A percentile compares a stretch with the other conserved stretches of the same genome.
phyloP scores from a whole-genome alignment of 352 stramenopile species.

The Phytophthora gonapodyides region DNA sequence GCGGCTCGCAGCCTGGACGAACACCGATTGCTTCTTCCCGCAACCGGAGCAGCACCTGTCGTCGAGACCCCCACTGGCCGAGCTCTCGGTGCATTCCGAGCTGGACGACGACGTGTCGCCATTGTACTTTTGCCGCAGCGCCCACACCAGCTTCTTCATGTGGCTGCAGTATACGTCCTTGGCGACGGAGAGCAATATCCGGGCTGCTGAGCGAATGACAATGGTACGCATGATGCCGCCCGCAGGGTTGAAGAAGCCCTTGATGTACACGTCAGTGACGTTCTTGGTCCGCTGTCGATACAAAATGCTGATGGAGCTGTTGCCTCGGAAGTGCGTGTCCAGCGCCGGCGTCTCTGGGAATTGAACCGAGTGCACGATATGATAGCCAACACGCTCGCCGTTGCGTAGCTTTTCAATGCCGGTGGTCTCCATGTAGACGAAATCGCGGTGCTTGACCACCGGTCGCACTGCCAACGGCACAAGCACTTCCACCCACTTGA shows the following conservation, averaged over 20 bases:
- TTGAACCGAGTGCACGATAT: slow-evolving; percentile 48
- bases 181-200: slow-evolving; percentile 38
- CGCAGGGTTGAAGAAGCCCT: slow-evolving; percentile 45
- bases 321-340: slow-evolving; percentile 44
- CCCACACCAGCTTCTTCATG: slow-evolving; percentile 73
- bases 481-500: slow-evolving; percentile 62
- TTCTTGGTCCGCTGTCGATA: slow-evolving; percentile 55
- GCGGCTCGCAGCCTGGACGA: slow-evolving; percentile 27
- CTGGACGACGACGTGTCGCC: slow-evolving; percentile 14
- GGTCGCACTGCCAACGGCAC: slow-evolving; percentile 39
- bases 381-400: slow-evolving; percentile 49
- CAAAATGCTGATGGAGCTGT: slow-evolving; percentile 59
- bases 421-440: slow-evolving; percentile 55
- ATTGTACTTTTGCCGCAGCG: slow-evolving; percentile 35
- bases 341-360: slow-evolving; percentile 50
- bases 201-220: slow-evolving; percentile 35
- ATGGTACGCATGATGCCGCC: slow-evolving; percentile 47
- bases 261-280: slow-evolving; percentile 59
- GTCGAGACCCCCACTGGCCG: slow-evolving; percentile 6
- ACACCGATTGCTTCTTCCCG: slow-evolving; percentile 33
- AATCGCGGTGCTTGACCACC: slow-evolving; percentile 50
- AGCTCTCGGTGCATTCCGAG: slow-evolving; percentile 18
- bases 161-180: slow-evolving; percentile 53
- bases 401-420: slow-evolving; percentile 40
- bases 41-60: slow-evolving; percentile 31